phyloP scores from a whole-genome alignment of 1,284 basidiomycete genomes.

The Pseudomicrostroma phylloplanum region DNA sequence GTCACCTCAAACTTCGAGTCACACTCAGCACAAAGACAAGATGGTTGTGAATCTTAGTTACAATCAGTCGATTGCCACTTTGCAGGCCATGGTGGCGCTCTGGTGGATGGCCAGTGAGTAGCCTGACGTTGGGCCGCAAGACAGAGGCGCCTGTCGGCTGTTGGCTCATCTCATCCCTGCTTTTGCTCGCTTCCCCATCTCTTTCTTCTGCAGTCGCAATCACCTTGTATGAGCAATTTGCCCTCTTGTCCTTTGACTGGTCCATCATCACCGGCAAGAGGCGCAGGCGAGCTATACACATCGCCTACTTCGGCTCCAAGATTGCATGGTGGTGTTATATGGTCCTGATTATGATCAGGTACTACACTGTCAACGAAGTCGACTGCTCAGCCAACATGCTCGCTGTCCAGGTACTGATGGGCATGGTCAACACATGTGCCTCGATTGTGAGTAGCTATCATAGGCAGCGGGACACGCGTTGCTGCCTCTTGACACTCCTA shows the following conservation, averaged over 20 bases:
- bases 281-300: constrained; percentile 10
- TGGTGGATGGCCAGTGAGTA: too few species aligned
- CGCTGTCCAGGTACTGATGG: constrained; percentile 17
- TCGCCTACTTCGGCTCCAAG: constrained; percentile 18
- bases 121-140: too few species aligned
- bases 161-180: too few species aligned
- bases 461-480: too few species aligned
- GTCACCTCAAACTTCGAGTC: too few species aligned
- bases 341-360: constrained; percentile 6
- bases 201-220: not conserved
- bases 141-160: too few species aligned
- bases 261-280: constrained; percentile 11
- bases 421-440: constrained; percentile 10
- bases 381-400: constrained; percentile 10
- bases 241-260: constrained; percentile 10
- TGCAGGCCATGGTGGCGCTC: too few species aligned
- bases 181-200: not conserved
- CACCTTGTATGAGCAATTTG: constrained; percentile 10
- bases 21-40: too few species aligned
- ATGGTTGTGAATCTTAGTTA: too few species aligned
- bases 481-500: too few species aligned
- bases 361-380: constrained; percentile 8
- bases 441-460: constrained; percentile 1
- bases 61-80: too few species aligned
- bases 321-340: constrained; percentile 10